Percentiles rank a stretch among this genome's conserved stretches.
Conservation (phyloP, 2,329 filamentous ascomycete genomes). For the Lecanicillium sp. region DNA sequence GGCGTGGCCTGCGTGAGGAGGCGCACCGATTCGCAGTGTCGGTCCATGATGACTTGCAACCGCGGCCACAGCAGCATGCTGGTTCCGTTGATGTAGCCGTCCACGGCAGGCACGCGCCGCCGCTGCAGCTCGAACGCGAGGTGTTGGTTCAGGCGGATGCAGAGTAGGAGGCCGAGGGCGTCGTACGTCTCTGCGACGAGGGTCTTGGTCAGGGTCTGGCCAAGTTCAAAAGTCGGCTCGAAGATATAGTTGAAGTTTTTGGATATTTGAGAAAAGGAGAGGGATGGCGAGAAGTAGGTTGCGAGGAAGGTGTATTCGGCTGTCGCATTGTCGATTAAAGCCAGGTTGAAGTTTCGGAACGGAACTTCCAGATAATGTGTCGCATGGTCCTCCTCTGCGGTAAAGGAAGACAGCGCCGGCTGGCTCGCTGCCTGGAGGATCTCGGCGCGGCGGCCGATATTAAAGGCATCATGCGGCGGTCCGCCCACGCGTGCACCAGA, state of each 20-base stretch:
- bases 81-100: constrained; percentile 88
- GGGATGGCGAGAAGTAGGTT: constrained; percentile 75
- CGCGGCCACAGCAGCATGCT: constrained; percentile 96
- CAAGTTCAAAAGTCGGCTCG: constrained; percentile 79
- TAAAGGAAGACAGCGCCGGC: constrained; percentile 73
- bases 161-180: constrained; percentile 79
- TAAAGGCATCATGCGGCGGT: constrained; percentile 77
- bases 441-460: constrained; percentile 78
- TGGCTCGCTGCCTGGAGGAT: constrained; percentile 67
- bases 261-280: constrained; percentile 69
- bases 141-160: constrained; percentile 87
- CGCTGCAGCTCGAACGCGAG: constrained; percentile 91
- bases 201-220: constrained; percentile 66
- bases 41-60: constrained; percentile 88
- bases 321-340: constrained; percentile 86
- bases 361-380: constrained; percentile 83
- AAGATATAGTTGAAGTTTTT: constrained; percentile 84
- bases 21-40: constrained; percentile 82
- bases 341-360: constrained; percentile 92
- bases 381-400: constrained; percentile 82
- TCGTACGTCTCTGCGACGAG: constrained; percentile 74
- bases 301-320: constrained; percentile 93
- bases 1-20: constrained; percentile 47
- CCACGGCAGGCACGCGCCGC: constrained; percentile 79
- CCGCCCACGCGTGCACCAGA: constrained; percentile 38